These are phyloP conservation scores for Eruca vesicaria DNA, from an alignment of 441 rosid genomes.

Conservation along the genomic window DNA sequence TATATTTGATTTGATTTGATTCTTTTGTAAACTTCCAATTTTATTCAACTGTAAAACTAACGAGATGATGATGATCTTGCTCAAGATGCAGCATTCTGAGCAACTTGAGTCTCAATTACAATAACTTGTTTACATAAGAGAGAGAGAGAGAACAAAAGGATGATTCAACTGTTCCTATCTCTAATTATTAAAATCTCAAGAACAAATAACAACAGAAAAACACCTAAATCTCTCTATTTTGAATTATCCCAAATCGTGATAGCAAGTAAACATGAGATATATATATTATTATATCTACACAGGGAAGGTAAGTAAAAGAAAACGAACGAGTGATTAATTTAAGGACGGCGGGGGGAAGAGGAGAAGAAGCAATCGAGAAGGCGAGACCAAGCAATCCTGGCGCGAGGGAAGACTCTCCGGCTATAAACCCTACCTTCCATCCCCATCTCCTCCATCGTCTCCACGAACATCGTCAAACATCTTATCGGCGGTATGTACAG, in stretches of 20 bases:
- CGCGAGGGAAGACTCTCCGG: constrained; percentile 56
- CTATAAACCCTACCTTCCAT: constrained; percentile 63
- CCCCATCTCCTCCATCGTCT: constrained; percentile 65
- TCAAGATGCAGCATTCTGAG: constrained; percentile 26
- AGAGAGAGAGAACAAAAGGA: neutral
- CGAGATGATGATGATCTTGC: constrained; percentile 20
- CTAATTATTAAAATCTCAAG: neutral
- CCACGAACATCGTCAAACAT: constrained; percentile 74
- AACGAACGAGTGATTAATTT: neutral
- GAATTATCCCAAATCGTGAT: neutral
- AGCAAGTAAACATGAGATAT: neutral
- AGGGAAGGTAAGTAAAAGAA: neutral
- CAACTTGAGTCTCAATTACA: constrained; percentile 15
- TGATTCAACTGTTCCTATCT: constrained; percentile 20
- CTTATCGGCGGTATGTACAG: constrained; percentile 83
- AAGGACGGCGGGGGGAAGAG: constrained; percentile 21
- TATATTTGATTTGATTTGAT: constrained; percentile 12
- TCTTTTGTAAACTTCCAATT: constrained; percentile 1
- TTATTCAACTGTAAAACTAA: constrained; percentile 35
- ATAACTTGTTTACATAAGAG: neutral
- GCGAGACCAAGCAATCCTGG: constrained; percentile 62
- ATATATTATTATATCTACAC: no score
- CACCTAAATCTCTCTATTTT: constrained; percentile 8
- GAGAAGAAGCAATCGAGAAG: constrained; percentile 57
- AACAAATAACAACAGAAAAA: neutral